Evolutionary conservation across 257 asterid genomes (phyloP).

Genomic region (Fraxinus cuspidata): DNA sequence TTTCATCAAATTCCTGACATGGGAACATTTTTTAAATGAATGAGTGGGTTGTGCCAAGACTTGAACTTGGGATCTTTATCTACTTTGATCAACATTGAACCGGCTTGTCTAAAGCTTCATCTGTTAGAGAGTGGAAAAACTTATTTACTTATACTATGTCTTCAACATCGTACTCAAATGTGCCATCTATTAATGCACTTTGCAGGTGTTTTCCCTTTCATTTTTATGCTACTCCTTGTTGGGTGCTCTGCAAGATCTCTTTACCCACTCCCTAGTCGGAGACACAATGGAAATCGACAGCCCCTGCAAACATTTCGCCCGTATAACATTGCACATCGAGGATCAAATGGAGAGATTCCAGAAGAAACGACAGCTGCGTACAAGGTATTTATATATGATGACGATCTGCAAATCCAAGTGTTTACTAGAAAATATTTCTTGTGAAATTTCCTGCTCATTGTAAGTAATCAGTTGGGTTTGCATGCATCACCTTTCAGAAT

Average conservation of each 20-base stretch:
- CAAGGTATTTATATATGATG: slow-evolving; percentile 43
- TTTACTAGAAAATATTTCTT: background rate
- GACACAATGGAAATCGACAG: slow-evolving; percentile 70
- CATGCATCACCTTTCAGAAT: background rate
- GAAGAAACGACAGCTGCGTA: slow-evolving; percentile 92
- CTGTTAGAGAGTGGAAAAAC: background rate
- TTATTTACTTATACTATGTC: background rate
- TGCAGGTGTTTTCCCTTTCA: slow-evolving; percentile 61
- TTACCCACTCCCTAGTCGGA: slow-evolving; percentile 88
- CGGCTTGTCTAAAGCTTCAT: background rate
- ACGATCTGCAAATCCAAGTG: background rate
- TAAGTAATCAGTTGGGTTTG: background rate
- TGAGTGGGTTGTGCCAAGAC: background rate
- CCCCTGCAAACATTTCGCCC: slow-evolving; percentile 91
- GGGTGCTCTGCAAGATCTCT: slow-evolving; percentile 80
- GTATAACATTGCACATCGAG: slow-evolving; percentile 93
- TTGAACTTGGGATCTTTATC: background rate
- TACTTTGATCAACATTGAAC: background rate
- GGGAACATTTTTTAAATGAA: background rate
- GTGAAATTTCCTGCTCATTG: background rate
- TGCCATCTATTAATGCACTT: slow-evolving; percentile 21
- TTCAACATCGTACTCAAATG: slow-evolving; percentile 1
- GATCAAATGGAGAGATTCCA: slow-evolving; percentile 96
- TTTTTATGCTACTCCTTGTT: slow-evolving; percentile 63
- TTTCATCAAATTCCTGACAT: background rate